Evolutionary conservation across 2,329 filamentous ascomycete genomes (phyloP), one percentile per base, ranked within the genome.

Genomic region (Fusarium caatingaense): DNA sequence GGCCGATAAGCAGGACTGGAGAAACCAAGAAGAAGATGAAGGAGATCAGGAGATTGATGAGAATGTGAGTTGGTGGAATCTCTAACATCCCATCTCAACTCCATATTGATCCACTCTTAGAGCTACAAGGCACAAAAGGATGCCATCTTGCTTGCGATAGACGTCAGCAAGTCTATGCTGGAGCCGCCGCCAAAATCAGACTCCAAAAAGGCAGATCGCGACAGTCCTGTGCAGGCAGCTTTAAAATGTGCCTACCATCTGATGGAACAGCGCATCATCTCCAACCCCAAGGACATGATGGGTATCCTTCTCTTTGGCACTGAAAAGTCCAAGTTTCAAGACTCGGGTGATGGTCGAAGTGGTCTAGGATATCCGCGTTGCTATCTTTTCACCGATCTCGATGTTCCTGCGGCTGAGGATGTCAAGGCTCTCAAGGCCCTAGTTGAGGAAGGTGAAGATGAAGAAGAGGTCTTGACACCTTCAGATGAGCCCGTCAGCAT

Each of bases 261-360:
- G 56, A 98, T 99, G 93, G 93, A 98, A 81, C 95, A 98, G 82
- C 93, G 96, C 74, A 98, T 99, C 80, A 98, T 99, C 74, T 95
- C 95, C 6, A 95, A 94, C 66, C 96, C 96, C 3, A 94, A 91
- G 76, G 96, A 99, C 67, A 97, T 98, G 93, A 98, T 99, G 88
- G 94, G 95, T 3, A 92, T 99, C 27, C 80, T 99, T 40, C 85
- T 99, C 1, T 99, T 97, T 77, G 94, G 94, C 11, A 99, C 96
- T 0, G 86, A 97, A 76, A 88, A 93, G 80, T 93, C 93, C 41
- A 94, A 91, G 73, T 94, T 94, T 69, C 88, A 91, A 47, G 88
- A 90, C 18, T 89, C 91, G 46, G 86, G 89, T 61, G 88, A 86
- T 48, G 88, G 86, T 30, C 83, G 85, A 10, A 85, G 84, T 58